Base-by-base conservation (phyloP, 306 rosid genomes). In the Alnus glutinosa region DNA sequence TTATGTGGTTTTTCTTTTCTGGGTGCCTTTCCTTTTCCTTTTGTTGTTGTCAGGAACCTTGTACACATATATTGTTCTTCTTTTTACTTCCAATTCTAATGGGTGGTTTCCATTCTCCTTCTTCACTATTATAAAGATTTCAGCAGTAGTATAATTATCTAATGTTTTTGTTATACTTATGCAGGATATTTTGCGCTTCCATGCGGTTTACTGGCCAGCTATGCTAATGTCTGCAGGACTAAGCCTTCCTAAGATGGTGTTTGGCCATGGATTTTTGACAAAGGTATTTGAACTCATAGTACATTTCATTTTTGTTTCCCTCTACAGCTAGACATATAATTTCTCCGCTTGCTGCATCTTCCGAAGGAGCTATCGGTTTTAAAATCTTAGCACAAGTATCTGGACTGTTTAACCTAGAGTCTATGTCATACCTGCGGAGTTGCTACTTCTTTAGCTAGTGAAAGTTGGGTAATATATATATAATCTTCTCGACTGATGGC, bases 131-230 rank as follows among this genome's bases (percentile, higher is more conserved):
- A 68, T 44, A 9, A 14, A 46, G 72, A 42, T 2, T 68, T 39
- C 30, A 14, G 4, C 19, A 63, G 0, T 34, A 67, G 71, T 71
- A 48, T 67, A 48, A 30, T 71, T 61, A 15, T 78, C 15, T 77
- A 78, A 76, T 78, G 42, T 4, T 50, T 79, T 73, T 34, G 36
- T 70, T 37, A 42, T 77, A 79, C 52, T 51, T 83, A 73, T 84
- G 84, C 14, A 92, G 98, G 98, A 95, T 86, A 95, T 95, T 85
- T 88, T 95, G 71, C 98, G 98, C 57, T 92, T 95, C 82, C 98
- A 92, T 83, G 98, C 98, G 8, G 94, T 95, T 77, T 95, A 95
- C 85, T 95, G 98, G 98, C 97, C 98, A 57, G 98, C 98, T 73
- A 95, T 95, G 98, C 89, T 95, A 73, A 86, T 91, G 98, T 95